phyloP scores from a whole-genome alignment of 345 rosid genomes.

The Arabidopsis arenosa region DNA sequence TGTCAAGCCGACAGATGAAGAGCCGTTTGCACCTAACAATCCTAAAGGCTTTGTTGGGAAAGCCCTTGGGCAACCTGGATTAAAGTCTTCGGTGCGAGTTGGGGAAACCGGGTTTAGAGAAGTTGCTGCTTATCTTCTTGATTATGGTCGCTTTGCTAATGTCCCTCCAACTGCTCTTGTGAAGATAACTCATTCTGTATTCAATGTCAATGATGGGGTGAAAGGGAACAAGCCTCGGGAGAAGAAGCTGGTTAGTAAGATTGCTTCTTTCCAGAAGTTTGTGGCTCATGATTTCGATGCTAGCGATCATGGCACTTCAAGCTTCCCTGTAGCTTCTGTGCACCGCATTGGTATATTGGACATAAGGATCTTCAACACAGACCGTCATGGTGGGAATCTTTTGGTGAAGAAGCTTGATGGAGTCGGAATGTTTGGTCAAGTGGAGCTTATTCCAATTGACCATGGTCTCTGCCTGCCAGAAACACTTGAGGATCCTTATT shows the following conservation, averaged over 20 bases:
- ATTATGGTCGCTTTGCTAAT: conserved; percentile 74
- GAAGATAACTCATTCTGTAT: conserved; percentile 91
- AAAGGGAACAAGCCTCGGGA: conserved; percentile 65
- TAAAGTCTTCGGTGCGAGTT: conserved; percentile 94
- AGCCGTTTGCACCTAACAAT: conserved; percentile 98
- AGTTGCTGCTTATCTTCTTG: conserved; percentile 98
- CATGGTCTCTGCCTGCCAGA: conserved; percentile 98
- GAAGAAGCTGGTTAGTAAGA: conserved; percentile 86
- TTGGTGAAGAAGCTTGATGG: conserved; percentile 82
- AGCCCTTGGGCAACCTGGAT: conserved; percentile 95
- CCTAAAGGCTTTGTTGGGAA: conserved; percentile 98
- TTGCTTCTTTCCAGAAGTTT: conserved; percentile 94
- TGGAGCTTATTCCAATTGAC: conserved; percentile 93
- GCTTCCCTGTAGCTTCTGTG: conserved; percentile 91
- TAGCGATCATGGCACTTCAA: conserved; percentile 93
- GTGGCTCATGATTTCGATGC: conserved; percentile 97
- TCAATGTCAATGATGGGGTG: conserved; percentile 85
- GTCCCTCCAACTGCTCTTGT: conserved; percentile 97
- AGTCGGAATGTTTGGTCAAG: conserved; percentile 74
- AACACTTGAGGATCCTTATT: conserved; percentile 96
- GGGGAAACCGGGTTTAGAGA: conserved; percentile 98
- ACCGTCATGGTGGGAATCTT: conserved; percentile 97
- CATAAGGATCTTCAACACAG: conserved; percentile 88
- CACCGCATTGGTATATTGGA: conserved; percentile 95
- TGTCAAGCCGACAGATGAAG: conserved; percentile 98